Percentiles rank a stretch among this genome's conserved stretches.
phyloP scores from a whole-genome alignment of 2,329 filamentous ascomycete species.

The Gnomoniopsis smithogilvyi region DNA sequence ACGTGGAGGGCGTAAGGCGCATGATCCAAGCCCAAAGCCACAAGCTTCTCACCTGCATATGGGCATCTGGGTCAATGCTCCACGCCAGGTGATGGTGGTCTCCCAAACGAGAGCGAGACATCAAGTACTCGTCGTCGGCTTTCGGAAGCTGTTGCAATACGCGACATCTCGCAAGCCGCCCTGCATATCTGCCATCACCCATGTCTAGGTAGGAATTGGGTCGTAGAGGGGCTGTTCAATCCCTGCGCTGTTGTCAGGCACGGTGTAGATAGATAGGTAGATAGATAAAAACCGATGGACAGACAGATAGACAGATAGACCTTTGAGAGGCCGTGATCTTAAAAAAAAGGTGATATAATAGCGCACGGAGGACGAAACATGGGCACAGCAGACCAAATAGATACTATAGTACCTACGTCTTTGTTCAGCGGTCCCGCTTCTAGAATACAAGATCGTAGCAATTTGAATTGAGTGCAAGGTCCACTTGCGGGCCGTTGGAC shows the following conservation, averaged over 20 bases:
- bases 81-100: no score
- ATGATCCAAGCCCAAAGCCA: no score
- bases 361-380: no score
- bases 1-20: no score
- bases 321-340: no score
- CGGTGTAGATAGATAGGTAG: not conserved
- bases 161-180: slow-evolving; percentile 6
- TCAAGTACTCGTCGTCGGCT: slow-evolving; percentile 4
- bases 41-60: no score
- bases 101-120: slow-evolving; percentile 1
- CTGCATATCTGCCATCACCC: not conserved
- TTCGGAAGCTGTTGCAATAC: slow-evolving; percentile 5
- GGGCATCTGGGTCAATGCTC: not conserved
- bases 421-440: not conserved
- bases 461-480: not conserved
- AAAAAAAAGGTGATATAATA: no score
- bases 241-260: not conserved
- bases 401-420: no score
- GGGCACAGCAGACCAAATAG: not conserved
- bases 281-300: no score
- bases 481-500: not conserved
- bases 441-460: not conserved
- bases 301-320: no score
- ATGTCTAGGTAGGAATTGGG: no score
- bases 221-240: not conserved